Conservation (phyloP, 768 basidiomycete species). For the Agaricus blazei region DNA sequence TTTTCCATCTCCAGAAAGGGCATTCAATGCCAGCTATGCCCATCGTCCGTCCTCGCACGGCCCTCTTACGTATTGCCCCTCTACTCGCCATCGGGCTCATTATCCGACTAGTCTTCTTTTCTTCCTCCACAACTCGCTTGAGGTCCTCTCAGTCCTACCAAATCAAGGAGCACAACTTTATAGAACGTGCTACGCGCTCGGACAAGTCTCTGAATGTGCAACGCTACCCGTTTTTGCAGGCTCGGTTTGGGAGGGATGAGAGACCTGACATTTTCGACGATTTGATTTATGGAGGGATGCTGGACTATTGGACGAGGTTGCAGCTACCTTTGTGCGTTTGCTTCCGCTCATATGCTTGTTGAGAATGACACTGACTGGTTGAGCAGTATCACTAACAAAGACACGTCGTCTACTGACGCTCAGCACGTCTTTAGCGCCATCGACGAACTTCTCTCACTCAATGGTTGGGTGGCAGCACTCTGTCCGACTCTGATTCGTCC, state of each 20-base stretch:
- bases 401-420: slow-evolving; percentile 85
- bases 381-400: slow-evolving; percentile 67
- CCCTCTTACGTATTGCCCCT: slow-evolving; percentile 37
- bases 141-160: slow-evolving; percentile 28
- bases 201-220: slow-evolving; percentile 88
- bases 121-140: slow-evolving; percentile 16
- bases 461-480: slow-evolving; percentile 96
- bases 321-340: slow-evolving; percentile 81
- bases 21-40: slow-evolving; percentile 26
- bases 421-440: slow-evolving; percentile 88
- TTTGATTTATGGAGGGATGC: slow-evolving; percentile 69
- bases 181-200: slow-evolving; percentile 47
- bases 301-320: slow-evolving; percentile 90
- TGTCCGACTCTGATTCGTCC: slow-evolving; percentile 94
- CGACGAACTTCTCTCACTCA: slow-evolving; percentile 90
- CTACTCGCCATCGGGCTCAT: slow-evolving; percentile 27
- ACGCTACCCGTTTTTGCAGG: slow-evolving; percentile 83
- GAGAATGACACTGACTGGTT: background rate
- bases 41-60: slow-evolving; percentile 43
- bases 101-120: slow-evolving; percentile 31
- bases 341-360: background rate
- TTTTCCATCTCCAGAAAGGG: background rate
- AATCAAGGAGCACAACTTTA: slow-evolving; percentile 47
- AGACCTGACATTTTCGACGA: slow-evolving; percentile 74
- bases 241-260: slow-evolving; percentile 83